Evolutionary conservation across 2,329 filamentous ascomycete species (phyloP).

Genomic region (Colletotrichum musicola): DNA sequence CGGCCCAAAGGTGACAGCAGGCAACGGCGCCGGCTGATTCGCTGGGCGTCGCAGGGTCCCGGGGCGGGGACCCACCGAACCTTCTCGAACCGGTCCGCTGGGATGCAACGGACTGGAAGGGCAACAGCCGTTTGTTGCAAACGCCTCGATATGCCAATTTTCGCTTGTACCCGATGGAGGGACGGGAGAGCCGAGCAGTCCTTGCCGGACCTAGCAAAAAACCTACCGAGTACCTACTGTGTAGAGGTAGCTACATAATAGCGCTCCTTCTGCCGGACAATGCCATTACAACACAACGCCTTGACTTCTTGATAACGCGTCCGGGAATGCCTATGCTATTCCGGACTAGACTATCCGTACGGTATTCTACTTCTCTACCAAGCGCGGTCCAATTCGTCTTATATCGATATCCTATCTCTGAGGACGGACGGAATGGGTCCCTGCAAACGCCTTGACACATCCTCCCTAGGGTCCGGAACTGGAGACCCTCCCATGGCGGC

Average conservation of each 20-base stretch:
- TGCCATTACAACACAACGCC: neutral
- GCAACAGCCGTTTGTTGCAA: conserved; percentile 49
- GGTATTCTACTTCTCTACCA: too few relatives aligned
- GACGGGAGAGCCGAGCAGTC: neutral
- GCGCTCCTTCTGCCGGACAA: neutral
- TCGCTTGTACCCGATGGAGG: neutral
- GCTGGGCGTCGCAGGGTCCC: conserved; percentile 13
- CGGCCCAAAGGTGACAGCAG: conserved; percentile 26
- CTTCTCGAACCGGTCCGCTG: conserved; percentile 56
- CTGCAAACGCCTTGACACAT: conserved; percentile 24
- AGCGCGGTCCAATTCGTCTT: neutral
- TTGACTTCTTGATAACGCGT: neutral
- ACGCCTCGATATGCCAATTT: conserved; percentile 47
- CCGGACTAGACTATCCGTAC: too few relatives aligned
- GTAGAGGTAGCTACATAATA: neutral
- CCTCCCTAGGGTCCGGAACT: conserved; percentile 12
- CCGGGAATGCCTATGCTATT: too few relatives aligned
- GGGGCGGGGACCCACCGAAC: conserved; percentile 54
- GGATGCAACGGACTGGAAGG: conserved; percentile 27
- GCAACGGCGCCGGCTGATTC: conserved; percentile 13
- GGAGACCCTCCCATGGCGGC: conserved; percentile 27
- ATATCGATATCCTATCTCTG: neutral
- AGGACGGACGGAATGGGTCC: neutral
- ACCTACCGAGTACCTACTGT: too few relatives aligned
- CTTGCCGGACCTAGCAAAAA: too few relatives aligned